Base-by-base conservation (phyloP, 2,329 filamentous ascomycete genomes). In the Talaromyces sp. region DNA sequence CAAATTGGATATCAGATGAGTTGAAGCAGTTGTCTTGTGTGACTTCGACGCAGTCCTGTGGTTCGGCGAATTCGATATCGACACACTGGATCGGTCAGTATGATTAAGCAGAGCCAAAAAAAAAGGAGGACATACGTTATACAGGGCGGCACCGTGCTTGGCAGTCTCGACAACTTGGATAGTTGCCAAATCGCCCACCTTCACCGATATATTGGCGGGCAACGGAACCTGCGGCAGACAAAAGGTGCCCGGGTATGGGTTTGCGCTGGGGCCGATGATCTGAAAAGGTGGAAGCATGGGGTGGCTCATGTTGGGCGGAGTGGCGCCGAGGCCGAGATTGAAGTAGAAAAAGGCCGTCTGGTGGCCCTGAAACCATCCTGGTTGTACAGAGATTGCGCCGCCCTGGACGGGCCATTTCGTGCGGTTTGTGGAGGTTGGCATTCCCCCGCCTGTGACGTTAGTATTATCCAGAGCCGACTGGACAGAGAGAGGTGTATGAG, bases 301-400 rank as follows among this genome's bases (percentile, higher is more conserved):
- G 73, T 89, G 86, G 65, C 91, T 96, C 88, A 96, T 96, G 81
- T 98, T 98, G 7, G 78, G 75, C 0, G 95, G 93, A 8, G 89
- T 86, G 35, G 83, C 91, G 65, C 90, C 91, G 65, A 93, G 86
- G 66, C 95, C 95, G 59, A 98, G 82, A 79, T 98, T 98, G 77
- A 98, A 81, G 78, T 96, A 96, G 72, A 96, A 83, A 68, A 91
- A 85, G 19, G 92, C 93, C 6, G 86, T 88, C 38, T 84, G 75
- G 74, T 98, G 95, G 65, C 95, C 95, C 61, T 88, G 86, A 80
- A 97, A 97, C 95, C 95, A 98, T 70, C 93, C 95, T 0, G 95
- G 95, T 72, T 98, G 93, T 69, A 97, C 83, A 55, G 91, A 84
- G 63, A 99, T 71, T n/a, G 92, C 91, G 64, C 95, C 95, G 67